These are phyloP conservation scores for Forsythia suspensa DNA, from an alignment of 257 asterid genomes.

Conservation along the genomic window DNA sequence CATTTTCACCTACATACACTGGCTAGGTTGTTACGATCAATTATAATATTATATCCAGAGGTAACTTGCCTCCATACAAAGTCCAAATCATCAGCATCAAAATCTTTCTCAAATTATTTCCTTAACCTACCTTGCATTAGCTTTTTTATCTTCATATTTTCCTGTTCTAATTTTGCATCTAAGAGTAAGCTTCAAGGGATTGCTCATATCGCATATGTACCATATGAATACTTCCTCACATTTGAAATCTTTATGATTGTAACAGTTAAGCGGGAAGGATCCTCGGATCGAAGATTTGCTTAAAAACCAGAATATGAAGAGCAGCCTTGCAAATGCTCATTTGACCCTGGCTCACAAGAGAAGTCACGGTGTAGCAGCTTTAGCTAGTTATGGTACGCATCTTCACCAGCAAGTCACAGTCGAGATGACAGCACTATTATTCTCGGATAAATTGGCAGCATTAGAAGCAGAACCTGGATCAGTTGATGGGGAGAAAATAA, in stretches of 20 bases:
- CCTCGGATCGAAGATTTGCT: constrained; percentile 50
- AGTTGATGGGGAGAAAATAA: constrained; percentile 75
- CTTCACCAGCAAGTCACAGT: constrained; percentile 64
- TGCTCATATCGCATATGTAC: background rate
- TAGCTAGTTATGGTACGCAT: constrained; percentile 64
- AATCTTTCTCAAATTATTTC: background rate
- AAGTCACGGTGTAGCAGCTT: constrained; percentile 81
- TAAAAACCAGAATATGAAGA: constrained; percentile 52
- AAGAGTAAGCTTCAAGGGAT: background rate
- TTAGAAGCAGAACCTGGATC: constrained; percentile 63
- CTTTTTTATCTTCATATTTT: background rate
- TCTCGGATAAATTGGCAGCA: constrained; percentile 75
- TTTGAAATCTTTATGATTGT: constrained; percentile 13
- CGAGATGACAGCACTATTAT: constrained; percentile 52
- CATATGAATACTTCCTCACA: background rate
- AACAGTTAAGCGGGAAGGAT: constrained; percentile 65
- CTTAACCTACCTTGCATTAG: background rate
- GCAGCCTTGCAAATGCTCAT: constrained; percentile 60
- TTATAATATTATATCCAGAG: no score
- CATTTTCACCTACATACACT: background rate
- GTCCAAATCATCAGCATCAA: background rate
- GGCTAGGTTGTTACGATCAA: background rate
- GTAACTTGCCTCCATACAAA: background rate
- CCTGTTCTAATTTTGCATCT: constrained; percentile 3
- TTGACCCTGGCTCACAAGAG: constrained; percentile 92